Conservation (phyloP, 2,329 filamentous ascomycete species). For the Aspergillus phoenicis region DNA sequence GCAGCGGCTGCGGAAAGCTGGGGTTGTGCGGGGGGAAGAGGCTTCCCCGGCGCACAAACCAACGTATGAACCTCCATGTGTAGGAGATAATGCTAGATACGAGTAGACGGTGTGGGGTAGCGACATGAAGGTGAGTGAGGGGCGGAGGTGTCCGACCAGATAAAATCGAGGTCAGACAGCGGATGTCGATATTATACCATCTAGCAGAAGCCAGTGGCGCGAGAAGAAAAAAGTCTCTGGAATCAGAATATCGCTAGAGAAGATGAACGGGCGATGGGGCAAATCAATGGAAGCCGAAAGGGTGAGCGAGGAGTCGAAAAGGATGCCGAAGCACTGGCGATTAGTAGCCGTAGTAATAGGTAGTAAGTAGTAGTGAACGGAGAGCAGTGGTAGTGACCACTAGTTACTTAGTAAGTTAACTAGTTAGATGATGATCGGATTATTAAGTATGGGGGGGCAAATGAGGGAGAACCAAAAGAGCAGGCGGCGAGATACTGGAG, state of each 20-base stretch:
- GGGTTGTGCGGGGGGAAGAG: conserved; percentile 20
- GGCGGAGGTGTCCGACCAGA: conserved; percentile 7
- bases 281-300: not conserved
- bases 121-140: conserved; percentile 29
- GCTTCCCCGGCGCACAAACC: conserved; percentile 22
- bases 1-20: conserved; percentile 15
- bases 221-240: not conserved
- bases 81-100: conserved; percentile 19
- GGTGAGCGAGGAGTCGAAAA: not conserved
- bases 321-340: not conserved
- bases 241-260: not conserved
- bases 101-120: conserved; percentile 14
- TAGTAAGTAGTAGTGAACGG: not conserved
- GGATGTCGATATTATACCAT: not conserved
- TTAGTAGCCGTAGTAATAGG: not conserved
- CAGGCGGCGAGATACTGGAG: conserved; percentile 1
- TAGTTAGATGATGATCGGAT: conserved; percentile 4
- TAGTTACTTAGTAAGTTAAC: not conserved
- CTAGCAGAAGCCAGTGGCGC: not conserved
- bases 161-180: conserved; percentile 1
- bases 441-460: conserved; percentile 7
- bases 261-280: not conserved
- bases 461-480: not conserved
- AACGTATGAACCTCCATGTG: conserved; percentile 34
- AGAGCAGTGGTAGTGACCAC: not conserved